A percentile compares a stretch with the other conserved stretches of the same genome.
Evolutionary conservation across 2,329 filamentous ascomycete species (phyloP).

Genomic region (Calonectria henricotiae): DNA sequence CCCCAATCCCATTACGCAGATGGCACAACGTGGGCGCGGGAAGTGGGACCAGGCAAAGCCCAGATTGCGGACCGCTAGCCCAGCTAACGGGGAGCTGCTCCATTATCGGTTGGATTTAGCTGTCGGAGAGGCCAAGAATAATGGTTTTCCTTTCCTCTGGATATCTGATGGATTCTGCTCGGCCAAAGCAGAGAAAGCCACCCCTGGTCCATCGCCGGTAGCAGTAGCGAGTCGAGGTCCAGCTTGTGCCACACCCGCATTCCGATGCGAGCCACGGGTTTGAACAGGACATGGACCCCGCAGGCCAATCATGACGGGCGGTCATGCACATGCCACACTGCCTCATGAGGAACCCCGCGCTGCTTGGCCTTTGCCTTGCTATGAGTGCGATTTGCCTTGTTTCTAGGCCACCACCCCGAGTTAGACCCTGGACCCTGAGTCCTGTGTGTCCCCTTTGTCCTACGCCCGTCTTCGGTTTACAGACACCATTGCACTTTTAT

Average conservation of each 20-base stretch:
- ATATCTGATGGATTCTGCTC: background rate
- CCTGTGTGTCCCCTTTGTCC: background rate
- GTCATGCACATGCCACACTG: slow-evolving; percentile 30
- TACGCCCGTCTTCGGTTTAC: background rate
- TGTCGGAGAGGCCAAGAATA: background rate
- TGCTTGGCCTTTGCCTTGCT: slow-evolving; percentile 18
- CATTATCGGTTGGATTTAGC: slow-evolving; percentile 5
- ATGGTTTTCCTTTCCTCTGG: background rate
- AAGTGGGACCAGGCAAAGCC: slow-evolving; percentile 32
- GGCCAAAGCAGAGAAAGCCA: background rate
- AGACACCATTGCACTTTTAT: slow-evolving; percentile 5
- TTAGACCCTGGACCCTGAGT: slow-evolving; percentile 8
- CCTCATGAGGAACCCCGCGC: slow-evolving; percentile 26
- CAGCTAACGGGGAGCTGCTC: slow-evolving; percentile 5
- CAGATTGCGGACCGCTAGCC: slow-evolving; percentile 8
- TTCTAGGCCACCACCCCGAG: background rate
- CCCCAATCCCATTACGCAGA: slow-evolving; percentile 35
- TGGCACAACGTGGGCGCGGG: slow-evolving; percentile 41
- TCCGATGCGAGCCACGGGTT: background rate
- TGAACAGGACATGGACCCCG: background rate
- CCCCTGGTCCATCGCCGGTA: background rate
- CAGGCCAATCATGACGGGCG: slow-evolving; percentile 31
- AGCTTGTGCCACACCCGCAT: slow-evolving; percentile 8
- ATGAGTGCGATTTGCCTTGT: slow-evolving; percentile 21
- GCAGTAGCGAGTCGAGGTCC: slow-evolving; percentile 7